These are phyloP conservation scores for Coemansia sp. DNA, from an alignment of 192 early-diverging fungal genomes.

Conservation along the genomic window DNA sequence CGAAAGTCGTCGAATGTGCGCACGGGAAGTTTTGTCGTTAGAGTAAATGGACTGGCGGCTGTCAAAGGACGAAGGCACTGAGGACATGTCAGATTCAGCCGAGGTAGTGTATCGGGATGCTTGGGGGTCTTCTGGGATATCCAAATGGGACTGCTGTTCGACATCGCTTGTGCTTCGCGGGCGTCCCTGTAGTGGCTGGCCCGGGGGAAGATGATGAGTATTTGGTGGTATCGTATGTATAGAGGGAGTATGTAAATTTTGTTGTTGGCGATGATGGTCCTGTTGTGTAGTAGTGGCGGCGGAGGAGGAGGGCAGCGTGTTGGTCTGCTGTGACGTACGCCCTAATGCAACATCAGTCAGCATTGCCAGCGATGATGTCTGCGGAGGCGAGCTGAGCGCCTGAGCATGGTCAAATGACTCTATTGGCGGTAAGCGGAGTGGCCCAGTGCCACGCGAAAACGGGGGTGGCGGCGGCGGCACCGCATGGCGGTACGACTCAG, in stretches of 20 bases:
- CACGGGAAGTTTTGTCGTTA: neutral
- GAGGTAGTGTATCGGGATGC: slow-evolving; percentile 11
- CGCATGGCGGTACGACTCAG: neutral
- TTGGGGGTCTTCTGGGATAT: slow-evolving; percentile 9
- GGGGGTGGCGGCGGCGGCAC: neutral
- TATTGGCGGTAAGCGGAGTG: slow-evolving; percentile 47
- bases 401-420: slow-evolving; percentile 43
- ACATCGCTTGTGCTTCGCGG: slow-evolving; percentile 1
- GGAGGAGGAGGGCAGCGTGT: neutral
- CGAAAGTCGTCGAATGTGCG: slow-evolving; percentile 17
- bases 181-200: slow-evolving; percentile 6
- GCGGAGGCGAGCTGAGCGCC: slow-evolving; percentile 11
- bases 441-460: slow-evolving; percentile 3
- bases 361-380: slow-evolving; percentile 20
- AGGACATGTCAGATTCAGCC: slow-evolving; percentile 16
- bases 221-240: neutral
- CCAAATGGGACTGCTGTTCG: slow-evolving; percentile 16
- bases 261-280: neutral
- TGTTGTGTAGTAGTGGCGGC: too few species aligned
- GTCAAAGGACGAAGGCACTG: slow-evolving; percentile 15
- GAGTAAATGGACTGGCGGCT: slow-evolving; percentile 10
- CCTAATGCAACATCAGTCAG: slow-evolving; percentile 29
- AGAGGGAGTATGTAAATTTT: neutral
- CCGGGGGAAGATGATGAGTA: neutral
- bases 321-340: neutral